Evolutionary conservation across 345 rosid genomes (phyloP).

Genomic region (Hibiscus mutabilis): DNA sequence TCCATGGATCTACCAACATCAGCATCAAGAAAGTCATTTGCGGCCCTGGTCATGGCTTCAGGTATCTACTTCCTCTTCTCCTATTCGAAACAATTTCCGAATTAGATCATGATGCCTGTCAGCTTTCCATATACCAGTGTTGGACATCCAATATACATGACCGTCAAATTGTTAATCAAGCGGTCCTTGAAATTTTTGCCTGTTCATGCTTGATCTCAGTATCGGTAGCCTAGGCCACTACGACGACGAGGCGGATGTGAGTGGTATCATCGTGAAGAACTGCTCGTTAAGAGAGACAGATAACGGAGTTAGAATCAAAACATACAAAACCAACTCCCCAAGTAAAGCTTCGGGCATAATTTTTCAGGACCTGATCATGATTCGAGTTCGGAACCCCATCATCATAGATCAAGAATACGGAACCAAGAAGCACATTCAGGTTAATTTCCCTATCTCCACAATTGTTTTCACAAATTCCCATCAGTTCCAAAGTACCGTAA

Average conservation of each 20-base stretch:
- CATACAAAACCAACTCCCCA: conserved; percentile 33
- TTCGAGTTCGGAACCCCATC: conserved; percentile 43
- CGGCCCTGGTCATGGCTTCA: not conserved
- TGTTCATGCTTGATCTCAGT: conserved; percentile 21
- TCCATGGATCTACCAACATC: conserved; percentile 45
- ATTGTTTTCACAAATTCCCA: not conserved
- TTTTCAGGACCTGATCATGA: conserved; percentile 38
- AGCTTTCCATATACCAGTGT: not conserved
- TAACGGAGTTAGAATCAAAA: conserved; percentile 64
- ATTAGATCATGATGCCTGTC: not conserved
- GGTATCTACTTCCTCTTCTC: not conserved
- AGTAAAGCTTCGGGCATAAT: conserved; percentile 32
- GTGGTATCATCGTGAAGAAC: conserved; percentile 30
- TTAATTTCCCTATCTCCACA: not conserved
- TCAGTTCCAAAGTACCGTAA: not conserved
- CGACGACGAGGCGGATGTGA: conserved; percentile 39
- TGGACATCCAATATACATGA: not conserved
- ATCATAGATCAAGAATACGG: conserved; percentile 52
- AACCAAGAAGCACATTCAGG: conserved; percentile 9
- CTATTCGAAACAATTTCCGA: not conserved
- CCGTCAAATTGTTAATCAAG: not conserved
- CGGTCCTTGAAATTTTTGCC: not conserved
- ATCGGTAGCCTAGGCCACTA: conserved; percentile 72
- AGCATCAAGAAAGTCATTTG: conserved; percentile 38
- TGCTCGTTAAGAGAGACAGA: conserved; percentile 38